Evolutionary conservation across 169 alveolate genomes (phyloP).

Genomic region (Cyclospora cayetanensis): DNA sequence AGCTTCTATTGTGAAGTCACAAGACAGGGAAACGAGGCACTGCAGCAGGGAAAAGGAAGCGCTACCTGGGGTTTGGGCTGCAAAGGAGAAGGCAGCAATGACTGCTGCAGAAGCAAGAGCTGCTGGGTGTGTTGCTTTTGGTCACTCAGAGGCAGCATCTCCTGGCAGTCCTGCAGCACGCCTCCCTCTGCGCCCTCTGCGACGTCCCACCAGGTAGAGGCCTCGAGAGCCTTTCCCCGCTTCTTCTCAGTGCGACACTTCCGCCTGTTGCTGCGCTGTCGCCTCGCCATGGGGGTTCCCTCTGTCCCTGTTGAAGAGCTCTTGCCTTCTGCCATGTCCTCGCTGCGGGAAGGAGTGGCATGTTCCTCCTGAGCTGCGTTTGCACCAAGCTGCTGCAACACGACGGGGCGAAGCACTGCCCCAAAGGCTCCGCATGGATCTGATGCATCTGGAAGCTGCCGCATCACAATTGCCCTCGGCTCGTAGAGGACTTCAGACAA

Average conservation of each 20-base stretch:
- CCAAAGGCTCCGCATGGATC: constrained; percentile 43
- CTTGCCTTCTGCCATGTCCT: too few species aligned
- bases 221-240: background rate
- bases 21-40: too few species aligned
- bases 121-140: background rate
- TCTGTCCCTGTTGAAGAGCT: too few species aligned
- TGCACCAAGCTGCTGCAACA: background rate
- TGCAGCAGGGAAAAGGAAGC: too few species aligned
- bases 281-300: background rate
- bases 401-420: background rate
- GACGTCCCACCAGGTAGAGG: background rate
- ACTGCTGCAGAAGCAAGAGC: background rate
- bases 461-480: background rate
- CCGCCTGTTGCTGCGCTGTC: background rate
- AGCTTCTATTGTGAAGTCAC: too few species aligned
- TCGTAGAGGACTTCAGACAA: background rate
- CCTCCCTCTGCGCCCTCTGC: background rate
- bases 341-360: too few species aligned
- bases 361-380: too few species aligned
- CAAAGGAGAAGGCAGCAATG: background rate
- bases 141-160: background rate
- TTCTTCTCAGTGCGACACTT: background rate
- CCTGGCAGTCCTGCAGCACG: background rate
- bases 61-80: background rate
- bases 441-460: constrained; percentile 22